A percentile compares a stretch with the other conserved stretches of the same genome.
Conservation (phyloP, 2,329 filamentous ascomycete species). For the Beauveria varroae region DNA sequence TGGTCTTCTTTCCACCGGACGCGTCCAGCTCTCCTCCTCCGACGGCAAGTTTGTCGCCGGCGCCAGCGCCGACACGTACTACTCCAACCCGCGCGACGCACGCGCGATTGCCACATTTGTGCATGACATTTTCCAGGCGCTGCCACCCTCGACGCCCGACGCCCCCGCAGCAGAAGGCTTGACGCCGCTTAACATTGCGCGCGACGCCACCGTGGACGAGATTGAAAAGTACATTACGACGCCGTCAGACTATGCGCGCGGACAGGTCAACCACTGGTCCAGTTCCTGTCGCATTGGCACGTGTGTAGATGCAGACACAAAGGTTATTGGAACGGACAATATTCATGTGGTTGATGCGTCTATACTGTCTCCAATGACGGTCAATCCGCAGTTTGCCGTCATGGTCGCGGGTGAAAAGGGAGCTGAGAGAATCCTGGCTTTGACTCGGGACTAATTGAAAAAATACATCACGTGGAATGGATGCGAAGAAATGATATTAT, state of each 20-base stretch:
- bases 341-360: constrained; percentile 44
- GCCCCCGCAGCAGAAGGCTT: constrained; percentile 28
- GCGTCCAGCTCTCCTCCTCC: constrained; percentile 29
- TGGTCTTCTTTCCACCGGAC: constrained; percentile 40
- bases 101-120: constrained; percentile 43
- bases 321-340: constrained; percentile 41
- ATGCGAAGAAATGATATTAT: no score
- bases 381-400: constrained; percentile 47
- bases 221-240: constrained; percentile 44
- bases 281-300: constrained; percentile 41
- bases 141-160: constrained; percentile 21
- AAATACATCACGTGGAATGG: no score
- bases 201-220: constrained; percentile 36
- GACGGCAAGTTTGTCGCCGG: constrained; percentile 36
- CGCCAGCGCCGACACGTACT: constrained; percentile 36
- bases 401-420: constrained; percentile 47
- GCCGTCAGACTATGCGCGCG: constrained; percentile 37
- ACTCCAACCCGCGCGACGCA: constrained; percentile 38
- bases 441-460: not conserved
- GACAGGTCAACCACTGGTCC: constrained; percentile 46
- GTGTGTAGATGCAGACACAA: constrained; percentile 40
- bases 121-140: constrained; percentile 37
- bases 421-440: constrained; percentile 34
- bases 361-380: constrained; percentile 41
- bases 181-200: constrained; percentile 40